phyloP scores from a whole-genome alignment of 306 rosid genomes.

The Alnus glutinosa region DNA sequence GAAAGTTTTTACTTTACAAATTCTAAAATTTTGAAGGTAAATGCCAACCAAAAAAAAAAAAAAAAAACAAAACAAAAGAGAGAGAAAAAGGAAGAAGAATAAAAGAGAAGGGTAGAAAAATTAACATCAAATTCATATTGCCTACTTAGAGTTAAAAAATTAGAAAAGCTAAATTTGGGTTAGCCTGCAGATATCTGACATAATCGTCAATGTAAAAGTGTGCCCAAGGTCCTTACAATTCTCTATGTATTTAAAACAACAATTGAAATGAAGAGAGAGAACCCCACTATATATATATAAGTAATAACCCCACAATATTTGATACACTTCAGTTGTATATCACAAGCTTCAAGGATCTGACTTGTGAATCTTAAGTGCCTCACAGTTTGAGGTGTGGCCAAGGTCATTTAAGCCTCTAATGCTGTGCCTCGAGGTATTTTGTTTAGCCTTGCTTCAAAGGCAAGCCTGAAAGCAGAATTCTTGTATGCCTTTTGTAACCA shows the following conservation, averaged over 20 bases:
- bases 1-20: neutral
- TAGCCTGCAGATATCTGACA: neutral
- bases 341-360: neutral
- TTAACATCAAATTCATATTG: neutral
- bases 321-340: neutral
- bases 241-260: neutral
- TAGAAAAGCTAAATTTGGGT: neutral
- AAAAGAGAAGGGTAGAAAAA: neutral
- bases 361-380: neutral
- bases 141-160: neutral
- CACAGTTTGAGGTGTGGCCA: neutral
- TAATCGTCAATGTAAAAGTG: neutral
- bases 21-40: neutral
- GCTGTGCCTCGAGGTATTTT: neutral
- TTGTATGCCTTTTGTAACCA: slow-evolving; percentile 8
- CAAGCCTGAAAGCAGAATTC: slow-evolving; percentile 19
- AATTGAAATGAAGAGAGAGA: neutral
- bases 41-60: neutral
- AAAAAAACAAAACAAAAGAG: neutral
- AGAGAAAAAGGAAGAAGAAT: neutral
- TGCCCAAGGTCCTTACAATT: neutral
- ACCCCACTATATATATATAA: neutral
- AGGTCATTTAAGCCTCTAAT: neutral
- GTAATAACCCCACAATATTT: neutral
- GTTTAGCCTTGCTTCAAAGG: neutral